Conservation (phyloP, 2,329 filamentous ascomycete species). For the Botrytis paeoniae region DNA sequence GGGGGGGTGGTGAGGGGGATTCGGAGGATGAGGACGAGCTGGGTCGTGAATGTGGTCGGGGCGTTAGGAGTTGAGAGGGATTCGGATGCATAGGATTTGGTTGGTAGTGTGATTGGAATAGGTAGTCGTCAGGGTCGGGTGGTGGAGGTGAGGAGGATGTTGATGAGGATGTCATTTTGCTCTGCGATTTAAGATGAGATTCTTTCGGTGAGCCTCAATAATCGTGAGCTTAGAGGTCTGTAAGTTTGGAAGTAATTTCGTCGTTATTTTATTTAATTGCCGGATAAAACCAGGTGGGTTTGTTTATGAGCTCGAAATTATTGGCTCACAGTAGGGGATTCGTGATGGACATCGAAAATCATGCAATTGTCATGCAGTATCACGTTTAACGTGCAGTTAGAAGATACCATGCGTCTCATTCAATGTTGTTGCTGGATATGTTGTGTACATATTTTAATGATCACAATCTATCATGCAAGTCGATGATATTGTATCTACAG, state of each 20-base stretch:
- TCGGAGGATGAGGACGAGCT: neutral
- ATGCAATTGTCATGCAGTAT: neutral
- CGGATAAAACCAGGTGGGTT: neutral
- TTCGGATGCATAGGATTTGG: neutral
- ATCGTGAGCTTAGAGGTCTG: neutral
- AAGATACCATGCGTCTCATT: neutral
- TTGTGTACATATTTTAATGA: neutral
- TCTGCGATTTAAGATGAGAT: neutral
- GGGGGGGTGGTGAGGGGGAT: conserved; percentile 36
- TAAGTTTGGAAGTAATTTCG: neutral
- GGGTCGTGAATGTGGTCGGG: neutral
- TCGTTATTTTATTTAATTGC: neutral
- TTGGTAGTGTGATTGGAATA: conserved; percentile 10
- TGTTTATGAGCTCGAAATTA: neutral
- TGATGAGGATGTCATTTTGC: conserved; percentile 15
- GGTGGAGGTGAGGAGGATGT: conserved; percentile 9
- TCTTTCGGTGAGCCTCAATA: no score
- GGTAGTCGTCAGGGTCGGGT: conserved; percentile 11
- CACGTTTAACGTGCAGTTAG: neutral
- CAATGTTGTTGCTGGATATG: neutral
- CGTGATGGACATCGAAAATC: neutral
- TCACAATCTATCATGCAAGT: neutral
- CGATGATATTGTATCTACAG: neutral
- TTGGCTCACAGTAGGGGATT: neutral
- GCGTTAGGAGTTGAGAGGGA: neutral